phyloP scores from a whole-genome alignment of 495 filamentous ascomycete species.

The Sabuloglossum arenarium region DNA sequence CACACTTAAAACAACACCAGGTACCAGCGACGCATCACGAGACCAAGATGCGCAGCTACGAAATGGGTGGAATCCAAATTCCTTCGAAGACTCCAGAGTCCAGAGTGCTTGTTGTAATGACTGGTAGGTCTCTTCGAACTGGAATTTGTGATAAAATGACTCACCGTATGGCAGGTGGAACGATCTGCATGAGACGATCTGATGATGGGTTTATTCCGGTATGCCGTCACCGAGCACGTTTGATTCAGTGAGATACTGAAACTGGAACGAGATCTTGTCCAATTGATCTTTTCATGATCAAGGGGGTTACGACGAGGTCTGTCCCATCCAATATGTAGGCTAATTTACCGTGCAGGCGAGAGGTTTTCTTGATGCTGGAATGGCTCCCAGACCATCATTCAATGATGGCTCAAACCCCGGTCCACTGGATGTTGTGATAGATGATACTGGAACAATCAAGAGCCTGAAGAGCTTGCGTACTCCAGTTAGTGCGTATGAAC shows the following conservation, averaged over 20 bases:
- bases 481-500: slow-evolving; percentile 58
- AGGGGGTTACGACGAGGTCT: background rate
- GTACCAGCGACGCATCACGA: background rate
- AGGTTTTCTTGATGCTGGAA: slow-evolving; percentile 65
- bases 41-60: background rate
- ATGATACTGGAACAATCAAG: slow-evolving; percentile 20
- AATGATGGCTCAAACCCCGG: slow-evolving; percentile 56
- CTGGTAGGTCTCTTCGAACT: slow-evolving; percentile 21
- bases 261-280: background rate
- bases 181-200: slow-evolving; percentile 73
- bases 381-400: slow-evolving; percentile 70
- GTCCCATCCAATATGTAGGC: background rate
- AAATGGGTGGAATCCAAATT: background rate
- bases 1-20: background rate
- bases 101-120: slow-evolving; percentile 76
- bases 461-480: slow-evolving; percentile 46
- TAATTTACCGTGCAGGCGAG: slow-evolving; percentile 39
- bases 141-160: background rate
- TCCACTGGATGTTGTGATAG: slow-evolving; percentile 30
- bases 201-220: slow-evolving; percentile 26
- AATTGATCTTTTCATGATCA: background rate
- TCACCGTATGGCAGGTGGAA: slow-evolving; percentile 32
- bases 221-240: slow-evolving; percentile 7
- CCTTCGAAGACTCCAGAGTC: slow-evolving; percentile 33
- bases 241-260: slow-evolving; percentile 30